A percentile compares a stretch with the other conserved stretches of the same genome.
Conservation (phyloP, 257 asterid species). For the Cinchona pubescens region DNA sequence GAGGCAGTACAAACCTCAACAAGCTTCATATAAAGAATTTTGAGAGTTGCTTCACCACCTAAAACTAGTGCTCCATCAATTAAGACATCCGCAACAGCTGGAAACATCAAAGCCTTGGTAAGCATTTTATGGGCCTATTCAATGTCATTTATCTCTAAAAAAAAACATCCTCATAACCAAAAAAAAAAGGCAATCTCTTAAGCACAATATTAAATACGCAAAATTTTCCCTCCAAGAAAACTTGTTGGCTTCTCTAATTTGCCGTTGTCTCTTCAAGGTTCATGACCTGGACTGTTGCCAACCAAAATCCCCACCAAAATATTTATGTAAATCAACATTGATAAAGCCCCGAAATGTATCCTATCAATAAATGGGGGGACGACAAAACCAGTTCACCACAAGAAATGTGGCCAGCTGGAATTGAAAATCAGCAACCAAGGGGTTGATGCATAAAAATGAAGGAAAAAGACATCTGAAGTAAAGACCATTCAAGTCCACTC, state of each 20-base stretch:
- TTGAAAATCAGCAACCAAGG: background rate
- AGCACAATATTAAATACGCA: too few species aligned
- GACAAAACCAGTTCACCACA: too few species aligned
- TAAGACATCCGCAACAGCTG: slow-evolving; percentile 98
- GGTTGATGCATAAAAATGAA: background rate
- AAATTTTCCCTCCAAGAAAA: background rate
- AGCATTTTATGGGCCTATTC: slow-evolving; percentile 13
- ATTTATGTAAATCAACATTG: background rate
- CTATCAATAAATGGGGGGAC: background rate
- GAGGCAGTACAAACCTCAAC: slow-evolving; percentile 61
- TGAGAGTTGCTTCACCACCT: slow-evolving; percentile 88
- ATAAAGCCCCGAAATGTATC: background rate
- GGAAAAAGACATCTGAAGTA: background rate
- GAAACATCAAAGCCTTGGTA: slow-evolving; percentile 34
- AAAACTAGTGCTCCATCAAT: slow-evolving; percentile 90
- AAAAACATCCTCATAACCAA: background rate
- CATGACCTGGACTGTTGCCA: background rate
- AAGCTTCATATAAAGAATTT: slow-evolving; percentile 81
- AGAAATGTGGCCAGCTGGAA: too few species aligned
- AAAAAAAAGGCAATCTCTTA: background rate
- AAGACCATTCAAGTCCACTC: background rate
- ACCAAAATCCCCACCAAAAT: background rate
- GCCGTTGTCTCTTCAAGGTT: background rate
- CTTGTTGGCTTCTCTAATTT: background rate
- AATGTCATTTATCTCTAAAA: background rate